Evolutionary conservation across 2,329 filamentous ascomycete species (phyloP).

Genomic region (Tolypocladium guangdongense): DNA sequence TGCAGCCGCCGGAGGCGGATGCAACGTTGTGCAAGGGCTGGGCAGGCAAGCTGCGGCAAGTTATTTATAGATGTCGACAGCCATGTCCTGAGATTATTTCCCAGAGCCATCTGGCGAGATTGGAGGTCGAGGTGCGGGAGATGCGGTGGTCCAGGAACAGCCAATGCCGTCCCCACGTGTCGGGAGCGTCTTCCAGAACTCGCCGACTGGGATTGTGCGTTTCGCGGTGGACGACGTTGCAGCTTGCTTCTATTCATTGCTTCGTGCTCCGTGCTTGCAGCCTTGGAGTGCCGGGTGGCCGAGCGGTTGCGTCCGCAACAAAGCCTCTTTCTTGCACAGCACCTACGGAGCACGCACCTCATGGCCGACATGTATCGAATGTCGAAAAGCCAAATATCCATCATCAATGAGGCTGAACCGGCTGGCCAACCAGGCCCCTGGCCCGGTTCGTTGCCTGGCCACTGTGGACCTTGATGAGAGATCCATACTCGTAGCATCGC

Average conservation of each 20-base stretch:
- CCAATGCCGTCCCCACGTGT: conserved; percentile 4
- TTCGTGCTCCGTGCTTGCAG: too few species aligned
- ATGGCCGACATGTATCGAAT: neutral
- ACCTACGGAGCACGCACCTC: neutral
- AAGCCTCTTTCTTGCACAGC: neutral
- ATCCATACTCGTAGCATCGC: too few species aligned
- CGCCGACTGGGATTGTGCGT: neutral
- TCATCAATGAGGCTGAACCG: neutral
- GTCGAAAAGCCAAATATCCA: neutral
- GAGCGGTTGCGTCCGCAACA: neutral
- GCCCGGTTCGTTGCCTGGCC: neutral
- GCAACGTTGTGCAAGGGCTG: conserved; percentile 8
- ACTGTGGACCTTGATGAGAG: neutral
- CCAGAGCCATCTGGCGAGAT: neutral
- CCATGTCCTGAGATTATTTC: neutral
- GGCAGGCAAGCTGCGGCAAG: neutral
- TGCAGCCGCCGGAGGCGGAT: conserved; percentile 4
- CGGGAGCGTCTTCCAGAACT: neutral
- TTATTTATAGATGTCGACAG: neutral
- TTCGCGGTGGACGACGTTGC: neutral
- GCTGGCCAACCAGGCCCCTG: neutral
- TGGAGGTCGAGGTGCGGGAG: neutral
- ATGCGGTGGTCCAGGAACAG: neutral
- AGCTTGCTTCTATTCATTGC: too few species aligned
- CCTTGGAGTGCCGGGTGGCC: neutral